These are phyloP conservation scores for Salix arbutifolia DNA, from an alignment of 345 rosid genomes.

Conservation along the genomic window DNA sequence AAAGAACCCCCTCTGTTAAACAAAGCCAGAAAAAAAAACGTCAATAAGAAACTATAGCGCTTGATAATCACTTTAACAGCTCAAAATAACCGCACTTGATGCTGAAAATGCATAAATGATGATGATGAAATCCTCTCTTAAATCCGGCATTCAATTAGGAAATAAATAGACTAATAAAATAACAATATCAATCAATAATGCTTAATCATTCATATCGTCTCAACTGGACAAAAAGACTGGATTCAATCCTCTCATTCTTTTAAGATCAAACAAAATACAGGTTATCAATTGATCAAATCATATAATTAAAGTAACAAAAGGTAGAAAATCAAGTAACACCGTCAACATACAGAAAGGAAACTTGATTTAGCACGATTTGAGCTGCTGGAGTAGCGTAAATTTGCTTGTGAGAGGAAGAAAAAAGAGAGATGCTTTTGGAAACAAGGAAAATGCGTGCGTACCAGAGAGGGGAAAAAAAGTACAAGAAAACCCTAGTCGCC, in stretches of 20 bases:
- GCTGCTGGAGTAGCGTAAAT: neutral
- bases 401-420: neutral
- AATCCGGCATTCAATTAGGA: neutral
- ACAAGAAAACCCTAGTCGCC: neutral
- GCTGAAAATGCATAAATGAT: neutral
- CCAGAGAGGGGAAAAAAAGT: neutral
- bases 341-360: neutral
- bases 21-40: neutral
- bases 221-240: neutral
- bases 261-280: neutral
- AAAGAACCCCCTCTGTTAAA: constrained; percentile 1
- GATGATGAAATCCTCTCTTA: neutral
- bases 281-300: neutral
- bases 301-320: neutral
- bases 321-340: neutral
- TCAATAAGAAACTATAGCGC: neutral
- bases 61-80: neutral
- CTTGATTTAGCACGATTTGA: neutral
- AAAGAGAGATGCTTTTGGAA: neutral
- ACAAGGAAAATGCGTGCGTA: neutral
- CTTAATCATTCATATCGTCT: neutral
- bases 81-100: neutral
- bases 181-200: neutral
- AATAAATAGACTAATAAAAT: neutral
- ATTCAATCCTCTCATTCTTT: neutral